Base-by-base conservation (phyloP, 2,329 filamentous ascomycete genomes). In the Fusarium marasasianum region DNA sequence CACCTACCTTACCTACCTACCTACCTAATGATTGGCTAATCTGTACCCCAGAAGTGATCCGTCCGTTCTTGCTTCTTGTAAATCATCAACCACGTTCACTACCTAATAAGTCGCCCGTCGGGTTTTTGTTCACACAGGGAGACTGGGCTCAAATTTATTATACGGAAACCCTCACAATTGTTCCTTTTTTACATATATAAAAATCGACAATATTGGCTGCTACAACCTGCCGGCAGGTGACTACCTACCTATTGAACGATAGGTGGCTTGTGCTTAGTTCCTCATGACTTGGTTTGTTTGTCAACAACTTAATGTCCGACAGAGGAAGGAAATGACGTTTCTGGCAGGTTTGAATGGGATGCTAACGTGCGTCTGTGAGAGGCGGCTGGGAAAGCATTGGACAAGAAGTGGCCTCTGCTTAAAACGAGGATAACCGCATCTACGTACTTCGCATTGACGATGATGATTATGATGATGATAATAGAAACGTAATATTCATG, bases 341-440 rank as follows among this genome's bases (percentile, higher is more conserved):
- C 53, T 62, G 60, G 45, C 26, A 58, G n/a, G 31, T 57, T 59
- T 51, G 45, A 47, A 48, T 43, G 37, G 47, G 40, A 48, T 40
- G n/a, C 41, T 41, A 31, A 31, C 24, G 18, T 22, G 26, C 22
- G 45, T 48, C 45, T 47, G n/a, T 48, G 33, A 54, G 43, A 37
- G 47, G 45, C 53, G 51, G 40, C 37, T 47, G 57, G 57, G 44
- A 70, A 43, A 45, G 71, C 71, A 74, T 45, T 48, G 61, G 37
- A 29, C 67, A 57, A 56, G 14, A 11, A 18, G 47, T 47, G 61
- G 33, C 24, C 37, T 43, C 47, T 65, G 67, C 45, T 47, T 47
- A 33, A 45, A 57, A 43, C 37, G 26, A 45, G 53, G 37, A 43
- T 43, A 56, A 65, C 45, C 35, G 22, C 51, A 61, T 48, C 17